A percentile compares a stretch with the other conserved stretches of the same genome.
phyloP scores from a whole-genome alignment of 129 eudicot genomes.

The Lactuca saligna region DNA sequence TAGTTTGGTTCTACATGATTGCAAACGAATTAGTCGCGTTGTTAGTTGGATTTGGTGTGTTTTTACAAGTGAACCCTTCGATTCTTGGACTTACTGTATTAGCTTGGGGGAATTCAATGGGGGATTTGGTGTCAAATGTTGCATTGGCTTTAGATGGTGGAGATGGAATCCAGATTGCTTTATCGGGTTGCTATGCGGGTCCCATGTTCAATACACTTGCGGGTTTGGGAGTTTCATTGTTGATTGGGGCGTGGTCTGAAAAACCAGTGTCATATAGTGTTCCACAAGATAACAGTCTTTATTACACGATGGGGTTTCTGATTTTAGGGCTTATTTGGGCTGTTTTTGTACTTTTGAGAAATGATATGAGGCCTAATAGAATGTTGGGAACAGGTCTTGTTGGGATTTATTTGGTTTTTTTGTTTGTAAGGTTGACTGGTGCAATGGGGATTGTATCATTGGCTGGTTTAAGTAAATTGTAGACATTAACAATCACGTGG shows the following conservation, averaged over 20 bases:
- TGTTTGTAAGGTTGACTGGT: conserved; percentile 48
- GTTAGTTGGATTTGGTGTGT: conserved; percentile 62
- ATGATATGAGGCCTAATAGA: conserved; percentile 81
- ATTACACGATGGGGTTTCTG: conserved; percentile 74
- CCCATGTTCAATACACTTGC: conserved; percentile 91
- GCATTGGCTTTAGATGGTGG: conserved; percentile 91
- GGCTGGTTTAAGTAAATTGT: conserved; percentile 35
- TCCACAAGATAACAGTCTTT: conserved; percentile 72
- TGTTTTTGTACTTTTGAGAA: conserved; percentile 54
- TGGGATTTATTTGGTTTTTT: conserved; percentile 59
- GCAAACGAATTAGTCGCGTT: conserved; percentile 92
- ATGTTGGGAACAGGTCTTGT: conserved; percentile 80
- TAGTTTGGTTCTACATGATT: conserved; percentile 91
- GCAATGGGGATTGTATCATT: conserved; percentile 61
- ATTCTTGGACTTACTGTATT: conserved; percentile 84
- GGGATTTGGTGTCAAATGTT: conserved; percentile 85
- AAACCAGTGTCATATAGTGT: conserved; percentile 48
- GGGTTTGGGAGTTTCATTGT: conserved; percentile 84
- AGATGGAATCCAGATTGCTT: conserved; percentile 91
- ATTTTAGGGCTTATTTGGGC: conserved; percentile 77
- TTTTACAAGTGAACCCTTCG: conserved; percentile 72
- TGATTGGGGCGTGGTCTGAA: conserved; percentile 76
- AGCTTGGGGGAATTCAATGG: conserved; percentile 99
- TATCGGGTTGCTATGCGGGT: conserved; percentile 94
- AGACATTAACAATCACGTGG: neutral